Base-by-base conservation (phyloP, 139 green algal species). In the Monoraphidium neglectum region DNA sequence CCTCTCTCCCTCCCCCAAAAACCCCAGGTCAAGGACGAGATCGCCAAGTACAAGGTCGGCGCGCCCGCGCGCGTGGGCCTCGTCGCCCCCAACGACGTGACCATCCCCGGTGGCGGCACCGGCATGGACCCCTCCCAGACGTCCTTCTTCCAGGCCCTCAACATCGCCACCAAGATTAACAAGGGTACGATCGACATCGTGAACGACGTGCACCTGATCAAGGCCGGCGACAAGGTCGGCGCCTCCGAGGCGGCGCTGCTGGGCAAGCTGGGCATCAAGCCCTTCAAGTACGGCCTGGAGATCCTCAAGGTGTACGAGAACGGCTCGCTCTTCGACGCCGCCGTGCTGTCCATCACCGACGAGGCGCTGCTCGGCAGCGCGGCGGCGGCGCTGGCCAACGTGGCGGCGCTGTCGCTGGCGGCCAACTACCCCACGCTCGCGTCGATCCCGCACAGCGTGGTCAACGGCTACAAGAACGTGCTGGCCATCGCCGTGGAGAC, bases 91-190 rank as follows among this genome's bases (percentile, higher is more conserved):
- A 88, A 92, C 46, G 89, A 97, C 76, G 97, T 99, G 15, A 85
- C 82, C 72, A 87, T 99, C 77, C 92, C 92, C 51, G 87, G 87
- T 38, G 95, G 97, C 77, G 81, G 88, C 87, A 99, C 97, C 32
- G 94, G 95, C 68, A 94, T 99, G 89, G 97, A 99, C 82, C 97
- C 97, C 66, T 99, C 97, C 30, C 95, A 99, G 92, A 99, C 97
- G 28, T 94, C 84, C 49, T 99, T 99, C 92, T 99, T 99, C 94
- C 96, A 99, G 89, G 89, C 87, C 36, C 0, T 79, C 15, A 6
- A 23, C 88, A 99, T 99, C 83, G 93, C 97, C 78, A 99, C 97
- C 83, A 99, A 99, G 96, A 99, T 99, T 82, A 99, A 98, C 91
- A 98, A 97, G 91, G 97, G 96, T 87, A 94, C 90, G 59, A 94